A percentile compares a stretch with the other conserved stretches of the same genome.
Conservation (phyloP, 1,284 basidiomycete species). For the Marasmius fiardii region DNA sequence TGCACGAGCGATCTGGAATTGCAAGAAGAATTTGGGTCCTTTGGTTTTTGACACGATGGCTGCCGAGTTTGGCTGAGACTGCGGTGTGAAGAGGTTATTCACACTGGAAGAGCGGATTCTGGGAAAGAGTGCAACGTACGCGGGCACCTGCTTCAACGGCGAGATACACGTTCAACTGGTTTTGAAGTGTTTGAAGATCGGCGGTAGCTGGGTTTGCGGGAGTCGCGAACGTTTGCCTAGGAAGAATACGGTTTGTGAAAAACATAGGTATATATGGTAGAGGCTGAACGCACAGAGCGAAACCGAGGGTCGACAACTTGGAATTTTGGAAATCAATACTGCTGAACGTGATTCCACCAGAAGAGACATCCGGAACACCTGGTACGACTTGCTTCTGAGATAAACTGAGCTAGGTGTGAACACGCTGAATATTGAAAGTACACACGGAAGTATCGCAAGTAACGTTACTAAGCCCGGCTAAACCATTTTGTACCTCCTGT, state of each 20-base stretch:
- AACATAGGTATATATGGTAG: too few relatives aligned
- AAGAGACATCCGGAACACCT: conserved; percentile 23
- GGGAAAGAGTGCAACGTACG: too few relatives aligned
- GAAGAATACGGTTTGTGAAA: too few relatives aligned
- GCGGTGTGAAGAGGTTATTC: too few relatives aligned
- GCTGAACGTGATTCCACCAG: conserved; percentile 22
- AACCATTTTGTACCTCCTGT: conserved; percentile 21
- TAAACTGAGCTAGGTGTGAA: neutral
- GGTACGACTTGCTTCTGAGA: conserved; percentile 12
- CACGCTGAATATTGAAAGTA: neutral
- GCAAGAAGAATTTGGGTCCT: conserved; percentile 29
- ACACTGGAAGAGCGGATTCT: too few relatives aligned
- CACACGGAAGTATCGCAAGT: conserved; percentile 21
- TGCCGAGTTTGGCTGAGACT: conserved; percentile 22
- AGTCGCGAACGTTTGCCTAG: conserved; percentile 15
- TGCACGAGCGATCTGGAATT: conserved; percentile 27
- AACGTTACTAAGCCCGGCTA: conserved; percentile 19
- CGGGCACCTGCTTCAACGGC: conserved; percentile 23
- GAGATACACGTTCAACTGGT: conserved; percentile 23
- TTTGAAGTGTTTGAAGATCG: conserved; percentile 20
- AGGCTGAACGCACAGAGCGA: conserved; percentile 24
- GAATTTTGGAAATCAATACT: conserved; percentile 27
- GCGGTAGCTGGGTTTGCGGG: conserved; percentile 20
- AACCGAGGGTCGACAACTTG: conserved; percentile 22
- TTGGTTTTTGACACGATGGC: conserved; percentile 21